Evolutionary conservation across 805 yeast genomes (phyloP).

Genomic region (Yarrowia porcina): DNA sequence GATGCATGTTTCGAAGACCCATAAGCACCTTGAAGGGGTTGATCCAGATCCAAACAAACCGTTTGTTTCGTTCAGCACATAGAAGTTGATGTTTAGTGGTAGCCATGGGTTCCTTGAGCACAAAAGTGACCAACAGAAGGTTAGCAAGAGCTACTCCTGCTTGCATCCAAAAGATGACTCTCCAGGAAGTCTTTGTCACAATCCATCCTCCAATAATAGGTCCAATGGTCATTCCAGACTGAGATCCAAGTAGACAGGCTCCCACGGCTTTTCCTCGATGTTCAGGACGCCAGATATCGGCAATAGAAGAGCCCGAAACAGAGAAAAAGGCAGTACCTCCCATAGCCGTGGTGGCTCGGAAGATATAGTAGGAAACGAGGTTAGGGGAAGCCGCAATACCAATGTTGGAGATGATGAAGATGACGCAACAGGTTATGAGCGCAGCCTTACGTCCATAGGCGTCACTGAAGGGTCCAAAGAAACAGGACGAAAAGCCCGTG

Average conservation of each 20-base stretch:
- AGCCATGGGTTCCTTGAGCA: conserved; percentile 45
- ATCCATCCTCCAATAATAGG: conserved; percentile 54
- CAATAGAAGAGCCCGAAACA: conserved; percentile 51
- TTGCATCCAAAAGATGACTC: conserved; percentile 52
- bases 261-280: conserved; percentile 54
- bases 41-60: conserved; percentile 44
- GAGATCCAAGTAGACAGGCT: conserved; percentile 49
- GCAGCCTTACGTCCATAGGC: conserved; percentile 50
- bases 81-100: conserved; percentile 15
- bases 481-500: conserved; percentile 54
- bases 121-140: conserved; percentile 40
- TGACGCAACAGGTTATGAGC: conserved; percentile 44
- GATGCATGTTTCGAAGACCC: conserved; percentile 45
- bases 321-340: conserved; percentile 56
- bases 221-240: conserved; percentile 53
- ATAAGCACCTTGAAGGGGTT: conserved; percentile 48
- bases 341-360: conserved; percentile 50
- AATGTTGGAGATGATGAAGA: conserved; percentile 36
- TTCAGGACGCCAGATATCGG: conserved; percentile 50
- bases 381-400: conserved; percentile 50
- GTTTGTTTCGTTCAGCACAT: conserved; percentile 32
- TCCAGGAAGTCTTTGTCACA: conserved; percentile 51
- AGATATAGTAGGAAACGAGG: conserved; percentile 53
- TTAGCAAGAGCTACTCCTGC: conserved; percentile 45
- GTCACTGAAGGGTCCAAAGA: conserved; percentile 50